phyloP scores from a whole-genome alignment of 2,329 filamentous ascomycete genomes.

The Ophiostoma perfectum region DNA sequence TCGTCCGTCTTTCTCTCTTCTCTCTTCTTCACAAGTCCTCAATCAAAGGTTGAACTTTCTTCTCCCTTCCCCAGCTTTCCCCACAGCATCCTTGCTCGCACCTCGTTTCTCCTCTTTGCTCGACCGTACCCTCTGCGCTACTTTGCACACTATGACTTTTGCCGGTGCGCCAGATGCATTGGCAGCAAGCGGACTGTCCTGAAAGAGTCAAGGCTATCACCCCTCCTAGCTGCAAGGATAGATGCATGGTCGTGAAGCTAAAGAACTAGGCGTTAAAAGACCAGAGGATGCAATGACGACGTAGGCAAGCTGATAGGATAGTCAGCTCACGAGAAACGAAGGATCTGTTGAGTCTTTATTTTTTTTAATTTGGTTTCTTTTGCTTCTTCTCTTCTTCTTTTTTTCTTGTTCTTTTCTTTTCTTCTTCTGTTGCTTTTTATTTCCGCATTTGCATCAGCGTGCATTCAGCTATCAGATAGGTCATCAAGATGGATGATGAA shows the following conservation, averaged over 20 bases:
- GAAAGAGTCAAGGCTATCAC: not conserved
- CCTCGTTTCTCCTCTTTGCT: not conserved
- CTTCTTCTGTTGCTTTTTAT: not conserved
- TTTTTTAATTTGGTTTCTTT: not conserved
- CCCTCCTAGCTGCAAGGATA: not conserved
- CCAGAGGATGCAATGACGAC: not conserved
- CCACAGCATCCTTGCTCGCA: not conserved
- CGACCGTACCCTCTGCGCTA: not conserved
- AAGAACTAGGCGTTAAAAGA: too few species aligned
- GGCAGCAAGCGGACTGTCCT: constrained; percentile 7
- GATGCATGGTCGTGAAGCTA: not conserved
- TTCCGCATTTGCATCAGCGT: not conserved
- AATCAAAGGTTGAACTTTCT: not conserved
- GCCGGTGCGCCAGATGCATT: not conserved
- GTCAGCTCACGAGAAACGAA: not conserved
- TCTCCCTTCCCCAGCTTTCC: not conserved
- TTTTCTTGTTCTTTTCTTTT: not conserved
- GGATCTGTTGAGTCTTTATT: not conserved
- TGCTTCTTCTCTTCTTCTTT: not conserved
- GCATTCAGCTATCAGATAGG: not conserved
- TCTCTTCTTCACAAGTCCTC: not conserved
- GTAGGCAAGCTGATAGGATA: too few species aligned
- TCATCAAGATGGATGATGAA: not conserved
- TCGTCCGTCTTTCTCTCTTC: not conserved
- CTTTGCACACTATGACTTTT: not conserved